Evolutionary conservation across 2,329 filamentous ascomycete species (phyloP).

Genomic region (Hypoxylon sp.): DNA sequence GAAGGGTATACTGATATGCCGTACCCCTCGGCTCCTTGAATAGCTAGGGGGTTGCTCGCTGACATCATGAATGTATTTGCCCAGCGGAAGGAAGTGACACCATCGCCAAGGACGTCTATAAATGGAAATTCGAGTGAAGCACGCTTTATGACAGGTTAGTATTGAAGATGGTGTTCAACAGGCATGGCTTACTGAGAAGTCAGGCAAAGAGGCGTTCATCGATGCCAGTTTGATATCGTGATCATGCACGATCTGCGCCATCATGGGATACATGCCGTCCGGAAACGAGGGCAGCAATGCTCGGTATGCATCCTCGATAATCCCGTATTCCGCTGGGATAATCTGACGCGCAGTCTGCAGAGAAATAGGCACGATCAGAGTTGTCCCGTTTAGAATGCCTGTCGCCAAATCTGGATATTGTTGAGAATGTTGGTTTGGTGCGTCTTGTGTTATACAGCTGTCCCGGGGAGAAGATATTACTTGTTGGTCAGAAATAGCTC

Average conservation of each 20-base stretch:
- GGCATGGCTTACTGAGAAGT: conserved; percentile 56
- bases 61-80: conserved; percentile 57
- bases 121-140: conserved; percentile 64
- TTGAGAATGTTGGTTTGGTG: conserved; percentile 58
- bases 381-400: conserved; percentile 62
- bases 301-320: conserved; percentile 59
- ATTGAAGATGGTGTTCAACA: not conserved
- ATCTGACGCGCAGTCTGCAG: conserved; percentile 55
- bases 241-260: conserved; percentile 59
- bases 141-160: conserved; percentile 49
- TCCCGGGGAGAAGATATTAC: conserved; percentile 1
- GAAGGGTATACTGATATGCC: conserved; percentile 55
- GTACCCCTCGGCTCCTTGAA: conserved; percentile 56
- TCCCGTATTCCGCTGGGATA: conserved; percentile 58
- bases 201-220: conserved; percentile 51
- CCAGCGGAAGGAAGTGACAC: conserved; percentile 61
- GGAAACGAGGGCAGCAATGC: conserved; percentile 59
- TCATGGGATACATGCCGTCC: conserved; percentile 60
- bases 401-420: conserved; percentile 58
- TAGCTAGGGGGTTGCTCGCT: conserved; percentile 51
- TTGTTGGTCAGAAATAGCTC: conserved; percentile 9
- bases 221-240: conserved; percentile 58
- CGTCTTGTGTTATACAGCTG: conserved; percentile 43
- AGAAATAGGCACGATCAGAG: conserved; percentile 61
- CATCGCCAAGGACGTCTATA: conserved; percentile 60